Evolutionary conservation across 2,329 filamentous ascomycete species (phyloP).

Genomic region (Penicillium sp.): DNA sequence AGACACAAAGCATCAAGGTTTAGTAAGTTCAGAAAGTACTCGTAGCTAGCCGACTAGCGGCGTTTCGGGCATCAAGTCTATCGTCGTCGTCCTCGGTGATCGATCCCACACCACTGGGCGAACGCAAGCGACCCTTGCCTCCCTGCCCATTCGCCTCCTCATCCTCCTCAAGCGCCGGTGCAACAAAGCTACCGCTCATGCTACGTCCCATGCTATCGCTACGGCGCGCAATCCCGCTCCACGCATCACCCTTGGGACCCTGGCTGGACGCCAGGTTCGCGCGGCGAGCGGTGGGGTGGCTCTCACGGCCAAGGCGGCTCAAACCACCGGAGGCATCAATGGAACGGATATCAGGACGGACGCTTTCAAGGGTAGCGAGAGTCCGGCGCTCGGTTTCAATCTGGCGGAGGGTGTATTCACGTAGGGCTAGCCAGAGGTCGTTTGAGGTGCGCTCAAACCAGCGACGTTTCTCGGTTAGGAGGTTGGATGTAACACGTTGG

Average conservation of each 20-base stretch:
- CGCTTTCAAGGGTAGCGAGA: slow-evolving; percentile 88
- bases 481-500: slow-evolving; percentile 83
- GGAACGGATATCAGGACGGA: slow-evolving; percentile 87
- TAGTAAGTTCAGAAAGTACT: slow-evolving; percentile 75
- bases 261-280: slow-evolving; percentile 83
- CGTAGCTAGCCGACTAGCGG: slow-evolving; percentile 87
- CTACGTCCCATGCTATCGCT: slow-evolving; percentile 79
- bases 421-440: slow-evolving; percentile 81
- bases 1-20: slow-evolving; percentile 21
- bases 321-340: slow-evolving; percentile 92
- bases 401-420: slow-evolving; percentile 91
- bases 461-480: slow-evolving; percentile 83
- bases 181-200: slow-evolving; percentile 73
- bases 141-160: slow-evolving; percentile 57
- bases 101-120: slow-evolving; percentile 51
- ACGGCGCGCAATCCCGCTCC: slow-evolving; percentile 89
- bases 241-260: slow-evolving; percentile 96
- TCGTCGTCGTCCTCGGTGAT: slow-evolving; percentile 74
- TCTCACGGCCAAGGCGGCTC: slow-evolving; percentile 84
- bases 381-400: slow-evolving; percentile 95
- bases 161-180: slow-evolving; percentile 67
- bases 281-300: slow-evolving; percentile 76
- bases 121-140: slow-evolving; percentile 52
- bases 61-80: slow-evolving; percentile 91
- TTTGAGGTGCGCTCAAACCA: slow-evolving; percentile 87